Percentiles rank a stretch among this genome's conserved stretches.
These are phyloP conservation scores for Nicotiana rustica DNA, from an alignment of 305 asterid genomes.

Conservation along the genomic window DNA sequence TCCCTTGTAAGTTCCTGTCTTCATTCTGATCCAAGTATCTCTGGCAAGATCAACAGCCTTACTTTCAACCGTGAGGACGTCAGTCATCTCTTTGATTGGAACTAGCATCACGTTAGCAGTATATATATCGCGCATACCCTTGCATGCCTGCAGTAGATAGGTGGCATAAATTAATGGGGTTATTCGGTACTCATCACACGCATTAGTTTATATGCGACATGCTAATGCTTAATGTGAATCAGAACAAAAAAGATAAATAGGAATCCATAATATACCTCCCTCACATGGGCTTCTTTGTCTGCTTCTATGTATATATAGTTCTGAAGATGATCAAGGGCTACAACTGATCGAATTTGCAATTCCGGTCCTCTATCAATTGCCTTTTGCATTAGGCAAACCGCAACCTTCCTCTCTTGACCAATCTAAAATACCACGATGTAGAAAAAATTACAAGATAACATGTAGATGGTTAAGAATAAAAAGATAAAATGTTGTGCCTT, in stretches of 20 bases:
- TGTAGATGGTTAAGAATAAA: too few relatives aligned
- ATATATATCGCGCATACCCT: too few relatives aligned
- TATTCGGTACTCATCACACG: too few relatives aligned
- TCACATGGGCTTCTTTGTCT: constrained; percentile 89
- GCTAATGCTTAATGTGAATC: constrained; percentile 35
- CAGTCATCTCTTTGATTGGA: constrained; percentile 97
- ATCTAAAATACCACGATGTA: constrained; percentile 31
- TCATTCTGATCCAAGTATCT: constrained; percentile 93
- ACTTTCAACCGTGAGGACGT: constrained; percentile 89
- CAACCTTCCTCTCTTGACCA: constrained; percentile 92
- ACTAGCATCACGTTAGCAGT: constrained; percentile 58
- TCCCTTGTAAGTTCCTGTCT: constrained; percentile 83
- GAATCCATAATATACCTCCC: constrained; percentile 60
- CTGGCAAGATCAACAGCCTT: constrained; percentile 79
- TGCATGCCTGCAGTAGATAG: too few relatives aligned
- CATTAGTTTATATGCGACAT: too few relatives aligned
- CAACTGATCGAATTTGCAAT: too few relatives aligned
- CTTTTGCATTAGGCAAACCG: constrained; percentile 91
- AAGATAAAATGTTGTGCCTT: too few relatives aligned
- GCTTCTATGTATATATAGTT: constrained; percentile 58
- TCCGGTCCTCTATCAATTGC: constrained; percentile 51
- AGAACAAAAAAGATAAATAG: neutral
- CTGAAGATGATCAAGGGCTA: too few relatives aligned
- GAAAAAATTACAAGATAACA: too few relatives aligned
- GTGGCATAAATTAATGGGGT: too few relatives aligned